Evolutionary conservation across 2,329 filamentous ascomycete genomes (phyloP).

Genomic region (Paecilomyces niveus): DNA sequence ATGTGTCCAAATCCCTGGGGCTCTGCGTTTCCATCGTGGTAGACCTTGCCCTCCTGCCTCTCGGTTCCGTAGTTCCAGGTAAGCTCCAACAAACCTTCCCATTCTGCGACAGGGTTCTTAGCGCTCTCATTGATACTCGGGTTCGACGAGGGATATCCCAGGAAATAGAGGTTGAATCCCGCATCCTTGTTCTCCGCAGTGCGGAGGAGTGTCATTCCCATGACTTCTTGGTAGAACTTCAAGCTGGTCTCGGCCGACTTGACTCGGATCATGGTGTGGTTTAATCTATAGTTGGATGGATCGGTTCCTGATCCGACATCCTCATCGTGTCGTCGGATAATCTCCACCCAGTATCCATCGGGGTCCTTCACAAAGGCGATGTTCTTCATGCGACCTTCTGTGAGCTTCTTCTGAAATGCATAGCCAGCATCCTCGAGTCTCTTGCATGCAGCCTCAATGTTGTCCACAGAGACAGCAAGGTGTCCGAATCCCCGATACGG

Average conservation of each 20-base stretch:
- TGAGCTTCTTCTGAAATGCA: conserved; percentile 89
- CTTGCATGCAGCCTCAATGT: conserved; percentile 83
- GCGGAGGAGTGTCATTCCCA: conserved; percentile 80
- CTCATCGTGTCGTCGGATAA: conserved; percentile 62
- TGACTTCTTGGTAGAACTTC: conserved; percentile 73
- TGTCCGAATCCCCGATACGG: conserved; percentile 80
- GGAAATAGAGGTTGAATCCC: conserved; percentile 86
- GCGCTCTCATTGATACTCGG: conserved; percentile 43
- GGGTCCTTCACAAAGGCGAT: conserved; percentile 90
- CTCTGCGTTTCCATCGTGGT: conserved; percentile 86
- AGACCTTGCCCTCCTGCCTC: conserved; percentile 71
- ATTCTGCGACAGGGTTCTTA: conserved; percentile 54
- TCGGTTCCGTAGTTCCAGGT: conserved; percentile 76
- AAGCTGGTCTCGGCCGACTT: conserved; percentile 70
- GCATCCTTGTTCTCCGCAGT: conserved; percentile 62
- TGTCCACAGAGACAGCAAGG: conserved; percentile 73
- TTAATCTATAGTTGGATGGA: conserved; percentile 61
- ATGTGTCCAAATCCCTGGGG: conserved; percentile 95
- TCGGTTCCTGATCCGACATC: conserved; percentile 68
- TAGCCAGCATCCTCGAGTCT: conserved; percentile 86
- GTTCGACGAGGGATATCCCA: conserved; percentile 64
- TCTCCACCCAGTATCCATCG: conserved; percentile 65
- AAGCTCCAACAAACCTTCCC: conserved; percentile 81
- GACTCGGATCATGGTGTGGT: conserved; percentile 76
- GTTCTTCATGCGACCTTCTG: conserved; percentile 75